phyloP scores from a whole-genome alignment of 306 rosid genomes.

The Styphnolobium japonicum region DNA sequence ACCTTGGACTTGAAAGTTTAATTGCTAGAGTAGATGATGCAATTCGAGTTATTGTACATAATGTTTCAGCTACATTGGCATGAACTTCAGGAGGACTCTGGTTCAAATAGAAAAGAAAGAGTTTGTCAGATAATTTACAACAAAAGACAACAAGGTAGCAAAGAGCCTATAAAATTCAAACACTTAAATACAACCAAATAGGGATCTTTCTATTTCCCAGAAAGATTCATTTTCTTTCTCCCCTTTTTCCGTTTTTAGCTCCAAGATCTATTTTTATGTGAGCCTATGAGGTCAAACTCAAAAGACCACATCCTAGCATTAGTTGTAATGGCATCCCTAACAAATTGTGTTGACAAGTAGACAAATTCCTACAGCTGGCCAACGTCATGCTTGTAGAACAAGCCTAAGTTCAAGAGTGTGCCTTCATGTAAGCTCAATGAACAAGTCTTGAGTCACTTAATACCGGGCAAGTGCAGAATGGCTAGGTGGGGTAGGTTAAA shows the following conservation, averaged over 20 bases:
- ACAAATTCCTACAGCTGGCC: not conserved
- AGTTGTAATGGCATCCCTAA: not conserved
- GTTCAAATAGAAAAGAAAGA: constrained; percentile 18
- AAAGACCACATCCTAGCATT: not conserved
- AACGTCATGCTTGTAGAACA: not conserved
- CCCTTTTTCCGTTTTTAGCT: not conserved
- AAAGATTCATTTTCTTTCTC: not conserved
- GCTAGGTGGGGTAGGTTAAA: not conserved
- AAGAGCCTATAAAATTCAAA: not conserved
- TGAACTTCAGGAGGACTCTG: constrained; percentile 96
- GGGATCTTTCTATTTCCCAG: not conserved
- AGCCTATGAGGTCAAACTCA: not conserved
- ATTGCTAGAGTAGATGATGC: constrained; percentile 82
- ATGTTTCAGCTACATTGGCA: constrained; percentile 91
- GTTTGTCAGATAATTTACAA: constrained; percentile 1
- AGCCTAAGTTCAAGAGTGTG: not conserved
- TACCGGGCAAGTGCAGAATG: not conserved
- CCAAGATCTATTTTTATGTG: not conserved
- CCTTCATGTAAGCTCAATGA: constrained; percentile 16
- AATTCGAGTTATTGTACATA: constrained; percentile 80
- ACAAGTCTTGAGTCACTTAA: not conserved
- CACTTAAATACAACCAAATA: not conserved
- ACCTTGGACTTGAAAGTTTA: constrained; percentile 96
- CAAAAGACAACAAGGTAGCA: not conserved
- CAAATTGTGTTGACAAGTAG: not conserved